phyloP scores from a whole-genome alignment of 768 basidiomycete species.

The Rhizopogon salebrosus region DNA sequence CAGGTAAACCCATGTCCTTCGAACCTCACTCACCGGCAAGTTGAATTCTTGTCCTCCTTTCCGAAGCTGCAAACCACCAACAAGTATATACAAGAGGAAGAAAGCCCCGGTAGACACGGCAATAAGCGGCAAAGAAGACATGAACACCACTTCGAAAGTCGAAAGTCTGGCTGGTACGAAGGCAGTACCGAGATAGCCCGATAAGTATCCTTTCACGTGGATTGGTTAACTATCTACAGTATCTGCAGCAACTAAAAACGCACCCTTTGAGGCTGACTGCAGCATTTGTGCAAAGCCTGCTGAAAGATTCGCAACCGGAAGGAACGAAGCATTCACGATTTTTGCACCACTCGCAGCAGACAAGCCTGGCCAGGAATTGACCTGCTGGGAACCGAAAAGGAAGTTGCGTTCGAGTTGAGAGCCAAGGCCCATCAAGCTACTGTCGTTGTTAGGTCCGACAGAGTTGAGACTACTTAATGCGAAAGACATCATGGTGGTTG shows the following conservation, averaged over 20 bases:
- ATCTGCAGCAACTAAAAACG: not conserved
- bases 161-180: slow-evolving; percentile 25
- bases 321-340: not conserved
- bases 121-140: slow-evolving; percentile 23
- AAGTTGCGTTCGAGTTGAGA: slow-evolving; percentile 11
- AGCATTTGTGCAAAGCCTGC: slow-evolving; percentile 15
- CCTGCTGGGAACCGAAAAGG: slow-evolving; percentile 15
- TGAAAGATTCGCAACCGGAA: slow-evolving; percentile 13
- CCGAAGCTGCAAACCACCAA: slow-evolving; percentile 17
- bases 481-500: slow-evolving; percentile 18
- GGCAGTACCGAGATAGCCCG: slow-evolving; percentile 19
- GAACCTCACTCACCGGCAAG: slow-evolving; percentile 2
- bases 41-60: slow-evolving; percentile 16
- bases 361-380: slow-evolving; percentile 6
- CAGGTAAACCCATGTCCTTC: not conserved
- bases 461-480: slow-evolving; percentile 6
- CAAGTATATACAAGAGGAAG: slow-evolving; percentile 13
- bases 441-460: not conserved
- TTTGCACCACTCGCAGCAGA: not conserved
- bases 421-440: not conserved
- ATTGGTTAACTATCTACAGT: not conserved
- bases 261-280: slow-evolving; percentile 17
- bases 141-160: slow-evolving; percentile 16
- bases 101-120: slow-evolving; percentile 17
- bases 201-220: slow-evolving; percentile 10